Conservation (phyloP, 306 rosid species). For the Ceratonia siliqua region DNA sequence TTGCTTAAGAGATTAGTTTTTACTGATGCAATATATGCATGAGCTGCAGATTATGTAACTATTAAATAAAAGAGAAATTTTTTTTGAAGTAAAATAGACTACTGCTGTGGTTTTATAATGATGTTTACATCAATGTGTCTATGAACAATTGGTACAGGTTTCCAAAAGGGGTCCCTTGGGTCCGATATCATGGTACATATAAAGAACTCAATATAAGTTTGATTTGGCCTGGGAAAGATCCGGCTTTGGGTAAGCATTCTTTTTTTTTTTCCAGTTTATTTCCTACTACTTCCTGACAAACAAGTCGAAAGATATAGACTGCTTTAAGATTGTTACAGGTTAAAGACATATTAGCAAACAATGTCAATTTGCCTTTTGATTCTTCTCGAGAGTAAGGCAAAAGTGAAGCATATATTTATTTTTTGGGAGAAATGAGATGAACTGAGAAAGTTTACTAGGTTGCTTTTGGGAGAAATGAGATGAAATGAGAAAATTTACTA, state of each 20-base stretch:
- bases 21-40: neutral
- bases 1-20: neutral
- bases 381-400: neutral
- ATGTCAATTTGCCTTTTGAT: neutral
- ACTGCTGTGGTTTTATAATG: neutral
- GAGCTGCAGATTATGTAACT: neutral
- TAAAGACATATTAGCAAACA: neutral
- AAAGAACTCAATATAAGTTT: constrained; percentile 64
- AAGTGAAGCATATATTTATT: neutral
- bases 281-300: neutral
- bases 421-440: neutral
- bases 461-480: too few relatives aligned
- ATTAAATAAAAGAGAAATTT: too few relatives aligned
- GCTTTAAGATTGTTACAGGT: neutral
- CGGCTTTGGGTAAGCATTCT: constrained; percentile 53
- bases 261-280: constrained; percentile 22
- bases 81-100: neutral
- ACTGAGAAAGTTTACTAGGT: neutral
- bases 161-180: constrained; percentile 82
- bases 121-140: constrained; percentile 10
- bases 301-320: neutral
- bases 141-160: constrained; percentile 55
- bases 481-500: too few relatives aligned
- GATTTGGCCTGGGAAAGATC: constrained; percentile 92
- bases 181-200: constrained; percentile 70